A percentile compares a stretch with the other conserved stretches of the same genome.
phyloP scores from a whole-genome alignment of 108 stramenopile species.

The Asterionellopsis glacialis region DNA sequence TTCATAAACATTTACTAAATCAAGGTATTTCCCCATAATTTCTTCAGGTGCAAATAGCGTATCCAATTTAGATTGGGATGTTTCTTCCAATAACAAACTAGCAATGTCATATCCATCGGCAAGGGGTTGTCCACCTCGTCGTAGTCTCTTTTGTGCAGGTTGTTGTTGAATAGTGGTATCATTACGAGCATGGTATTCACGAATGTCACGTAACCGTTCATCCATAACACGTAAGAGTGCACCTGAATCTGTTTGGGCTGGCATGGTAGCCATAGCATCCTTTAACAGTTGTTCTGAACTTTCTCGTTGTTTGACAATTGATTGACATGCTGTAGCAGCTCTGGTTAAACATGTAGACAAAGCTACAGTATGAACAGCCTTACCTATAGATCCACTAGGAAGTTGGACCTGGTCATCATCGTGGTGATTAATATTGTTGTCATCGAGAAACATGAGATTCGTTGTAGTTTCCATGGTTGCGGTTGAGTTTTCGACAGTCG shows the following conservation, averaged over 20 bases:
- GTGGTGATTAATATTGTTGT: too few relatives aligned
- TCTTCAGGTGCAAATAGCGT: constrained; percentile 51
- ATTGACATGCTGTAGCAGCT: constrained; percentile 10
- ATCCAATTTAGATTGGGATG: constrained; percentile 7
- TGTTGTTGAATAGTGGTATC: constrained; percentile 7
- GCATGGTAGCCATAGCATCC: neutral
- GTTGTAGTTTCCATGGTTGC: constrained; percentile 24
- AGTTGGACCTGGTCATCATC: too few relatives aligned
- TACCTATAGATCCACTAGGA: constrained; percentile 49
- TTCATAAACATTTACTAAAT: constrained; percentile 52
- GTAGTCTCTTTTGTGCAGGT: constrained; percentile 36
- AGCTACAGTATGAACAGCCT: constrained; percentile 35
- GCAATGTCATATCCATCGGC: constrained; percentile 84
- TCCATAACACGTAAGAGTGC: constrained; percentile 39
- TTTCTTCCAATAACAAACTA: constrained; percentile 32
- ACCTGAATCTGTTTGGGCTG: neutral
- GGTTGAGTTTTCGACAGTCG: neutral
- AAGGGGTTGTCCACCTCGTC: constrained; percentile 55
- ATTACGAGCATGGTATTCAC: constrained; percentile 67
- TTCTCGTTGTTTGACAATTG: constrained; percentile 7
- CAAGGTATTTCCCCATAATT: constrained; percentile 78
- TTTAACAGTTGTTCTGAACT: constrained; percentile 2
- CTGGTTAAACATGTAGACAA: constrained; percentile 32
- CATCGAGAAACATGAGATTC: constrained; percentile 20
- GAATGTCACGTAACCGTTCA: constrained; percentile 50